phyloP scores from a whole-genome alignment of 306 rosid genomes.

The Quercus variabilis region DNA sequence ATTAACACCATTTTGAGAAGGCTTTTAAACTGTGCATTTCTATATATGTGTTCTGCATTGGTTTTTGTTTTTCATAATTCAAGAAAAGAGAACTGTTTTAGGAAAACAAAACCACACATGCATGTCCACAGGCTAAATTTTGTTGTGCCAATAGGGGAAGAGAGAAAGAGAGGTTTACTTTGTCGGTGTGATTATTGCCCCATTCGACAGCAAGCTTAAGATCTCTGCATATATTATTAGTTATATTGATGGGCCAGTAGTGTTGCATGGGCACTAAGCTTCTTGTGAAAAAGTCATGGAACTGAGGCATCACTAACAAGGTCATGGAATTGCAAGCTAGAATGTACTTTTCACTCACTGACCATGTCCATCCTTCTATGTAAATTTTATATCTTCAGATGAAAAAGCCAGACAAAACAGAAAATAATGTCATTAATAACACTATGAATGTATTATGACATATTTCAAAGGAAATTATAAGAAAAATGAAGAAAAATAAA shows the following conservation, averaged over 20 bases:
- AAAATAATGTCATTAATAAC: not conserved
- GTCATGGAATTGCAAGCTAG: conserved; percentile 54
- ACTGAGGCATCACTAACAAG: conserved; percentile 33
- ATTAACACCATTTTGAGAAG: too few relatives aligned
- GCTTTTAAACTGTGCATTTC: too few relatives aligned
- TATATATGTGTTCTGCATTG: too few relatives aligned
- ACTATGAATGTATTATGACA: not conserved
- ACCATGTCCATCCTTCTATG: conserved; percentile 50
- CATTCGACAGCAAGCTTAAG: conserved; percentile 45
- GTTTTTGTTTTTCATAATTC: too few relatives aligned
- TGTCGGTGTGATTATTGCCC: conserved; percentile 38
- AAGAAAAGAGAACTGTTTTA: too few relatives aligned
- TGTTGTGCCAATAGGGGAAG: not conserved
- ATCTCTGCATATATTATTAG: conserved; percentile 35
- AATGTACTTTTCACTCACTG: conserved; percentile 53
- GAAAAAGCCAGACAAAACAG: not conserved
- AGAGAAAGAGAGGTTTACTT: conserved; percentile 11
- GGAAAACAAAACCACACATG: too few relatives aligned
- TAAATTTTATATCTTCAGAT: conserved; percentile 50
- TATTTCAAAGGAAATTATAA: not conserved
- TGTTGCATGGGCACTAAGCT: conserved; percentile 35
- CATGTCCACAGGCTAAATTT: too few relatives aligned
- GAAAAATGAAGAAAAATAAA: not conserved
- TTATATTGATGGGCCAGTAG: conserved; percentile 40
- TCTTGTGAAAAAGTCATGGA: conserved; percentile 46